Evolutionary conservation across 257 asterid species (phyloP).

Genomic region (Nicotiana otophora): DNA sequence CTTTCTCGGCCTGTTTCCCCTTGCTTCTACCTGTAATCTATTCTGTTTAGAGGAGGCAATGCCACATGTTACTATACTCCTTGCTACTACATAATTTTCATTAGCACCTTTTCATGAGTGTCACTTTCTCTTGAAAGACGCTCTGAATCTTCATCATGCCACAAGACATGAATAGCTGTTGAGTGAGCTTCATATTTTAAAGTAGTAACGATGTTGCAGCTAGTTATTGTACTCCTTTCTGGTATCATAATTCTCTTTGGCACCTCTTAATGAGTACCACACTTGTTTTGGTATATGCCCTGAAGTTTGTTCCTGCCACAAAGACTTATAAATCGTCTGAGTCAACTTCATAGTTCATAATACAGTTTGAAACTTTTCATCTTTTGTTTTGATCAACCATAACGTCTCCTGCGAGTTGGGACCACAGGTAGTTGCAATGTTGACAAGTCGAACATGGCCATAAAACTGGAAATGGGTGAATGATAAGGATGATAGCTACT

Average conservation of each 20-base stretch:
- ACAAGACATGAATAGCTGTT: neutral
- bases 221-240: neutral
- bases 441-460: neutral
- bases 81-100: neutral
- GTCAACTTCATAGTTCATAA: neutral
- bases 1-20: neutral
- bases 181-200: neutral
- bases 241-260: neutral
- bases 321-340: neutral
- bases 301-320: neutral
- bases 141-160: neutral
- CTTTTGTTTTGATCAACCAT: neutral
- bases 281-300: neutral
- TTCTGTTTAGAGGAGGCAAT: neutral
- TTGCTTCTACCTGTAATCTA: neutral
- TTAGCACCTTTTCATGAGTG: neutral
- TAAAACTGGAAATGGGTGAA: neutral
- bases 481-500: neutral
- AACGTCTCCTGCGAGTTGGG: neutral
- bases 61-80: neutral
- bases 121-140: neutral
- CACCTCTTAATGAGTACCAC: neutral
- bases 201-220: neutral
- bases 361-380: neutral
- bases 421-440: neutral